These are phyloP conservation scores for Thelonectria discophora DNA, from an alignment of 2,329 filamentous ascomycete species.

Conservation along the genomic window DNA sequence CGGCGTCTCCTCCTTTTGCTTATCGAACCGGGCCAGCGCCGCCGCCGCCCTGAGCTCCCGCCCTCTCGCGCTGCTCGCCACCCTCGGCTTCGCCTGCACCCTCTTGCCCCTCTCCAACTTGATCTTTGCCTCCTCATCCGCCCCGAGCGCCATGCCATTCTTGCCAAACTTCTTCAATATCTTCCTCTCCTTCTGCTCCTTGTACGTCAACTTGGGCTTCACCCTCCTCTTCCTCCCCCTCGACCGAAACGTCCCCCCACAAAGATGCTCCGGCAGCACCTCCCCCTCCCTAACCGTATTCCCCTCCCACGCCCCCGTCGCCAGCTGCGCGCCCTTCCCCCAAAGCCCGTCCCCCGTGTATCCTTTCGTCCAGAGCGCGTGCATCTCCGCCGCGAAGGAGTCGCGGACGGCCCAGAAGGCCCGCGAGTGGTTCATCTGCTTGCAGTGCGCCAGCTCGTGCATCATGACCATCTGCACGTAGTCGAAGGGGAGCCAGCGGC, in stretches of 20 bases:
- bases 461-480: slow-evolving; percentile 97
- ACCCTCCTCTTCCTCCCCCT: slow-evolving; percentile 64
- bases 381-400: slow-evolving; percentile 75
- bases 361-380: slow-evolving; percentile 70
- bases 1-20: slow-evolving; percentile 58
- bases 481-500: slow-evolving; percentile 80
- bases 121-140: slow-evolving; percentile 71
- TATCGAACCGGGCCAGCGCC: slow-evolving; percentile 76
- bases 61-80: slow-evolving; percentile 78
- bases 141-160: slow-evolving; percentile 74
- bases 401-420: slow-evolving; percentile 85
- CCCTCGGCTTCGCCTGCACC: slow-evolving; percentile 71
- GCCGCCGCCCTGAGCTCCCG: slow-evolving; percentile 80
- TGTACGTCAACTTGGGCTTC: slow-evolving; percentile 67
- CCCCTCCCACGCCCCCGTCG: slow-evolving; percentile 66
- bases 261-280: slow-evolving; percentile 74
- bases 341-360: slow-evolving; percentile 87
- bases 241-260: slow-evolving; percentile 80
- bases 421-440: slow-evolving; percentile 88
- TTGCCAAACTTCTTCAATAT: slow-evolving; percentile 81
- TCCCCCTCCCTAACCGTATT: slow-evolving; percentile 64
- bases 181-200: slow-evolving; percentile 75
- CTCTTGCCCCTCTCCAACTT: slow-evolving; percentile 74
- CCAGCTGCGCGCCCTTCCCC: slow-evolving; percentile 74
- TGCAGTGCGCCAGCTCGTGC: slow-evolving; percentile 88